Evolutionary conservation across 2,329 filamentous ascomycete genomes (phyloP), one percentile per base, ranked within the genome.

Genomic region (Ambrosiella cleistominuta): DNA sequence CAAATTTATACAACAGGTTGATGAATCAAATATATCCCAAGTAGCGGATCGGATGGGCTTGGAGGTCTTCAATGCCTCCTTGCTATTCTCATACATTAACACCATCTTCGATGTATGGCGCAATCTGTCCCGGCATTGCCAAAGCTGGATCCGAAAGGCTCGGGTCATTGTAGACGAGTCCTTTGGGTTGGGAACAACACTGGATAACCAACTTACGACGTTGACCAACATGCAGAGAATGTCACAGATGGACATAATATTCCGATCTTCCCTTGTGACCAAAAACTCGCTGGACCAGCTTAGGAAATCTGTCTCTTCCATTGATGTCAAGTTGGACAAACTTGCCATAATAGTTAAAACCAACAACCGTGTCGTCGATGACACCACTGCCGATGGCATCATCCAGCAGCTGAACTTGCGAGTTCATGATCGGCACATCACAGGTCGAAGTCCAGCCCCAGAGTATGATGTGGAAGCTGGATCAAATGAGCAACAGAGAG

Each of bases 1-100:
- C 12, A 19, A 38, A 19, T 15, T 49, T n/a, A 15, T 19, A 9
- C 8, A 12, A 19, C 8, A n/a, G 8, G 12, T 12, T 19, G 8
- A n/a, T 3, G 45, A n/a, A 49, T 9, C 13, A 15, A 15, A 49
- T 9, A n/a, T 49, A 9, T n/a, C 12, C 15, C 45, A 15, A 9
- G 7, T 49, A 15, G 17, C 17, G 8, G 15, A n/a, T 9, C 12
- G 17, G 9, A 40, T 56, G 3, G 54, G 54, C 19, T 35, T 38
- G 3, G 54, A 56, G 19, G 47, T 56, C 40, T 56, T 42, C 27
- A 56, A 56, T 36, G 27, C 40, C 1, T 45, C n/a, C 15, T 38
- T 56, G 19, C n/a, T 56, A 12, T 56, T 39, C 47, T 42, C 54
- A 1, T 56, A 56, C 9, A 56, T 56, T 39, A 40, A 56, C 17